phyloP scores from a whole-genome alignment of 352 stramenopile species.

The Phytopythium ostracodes region DNA sequence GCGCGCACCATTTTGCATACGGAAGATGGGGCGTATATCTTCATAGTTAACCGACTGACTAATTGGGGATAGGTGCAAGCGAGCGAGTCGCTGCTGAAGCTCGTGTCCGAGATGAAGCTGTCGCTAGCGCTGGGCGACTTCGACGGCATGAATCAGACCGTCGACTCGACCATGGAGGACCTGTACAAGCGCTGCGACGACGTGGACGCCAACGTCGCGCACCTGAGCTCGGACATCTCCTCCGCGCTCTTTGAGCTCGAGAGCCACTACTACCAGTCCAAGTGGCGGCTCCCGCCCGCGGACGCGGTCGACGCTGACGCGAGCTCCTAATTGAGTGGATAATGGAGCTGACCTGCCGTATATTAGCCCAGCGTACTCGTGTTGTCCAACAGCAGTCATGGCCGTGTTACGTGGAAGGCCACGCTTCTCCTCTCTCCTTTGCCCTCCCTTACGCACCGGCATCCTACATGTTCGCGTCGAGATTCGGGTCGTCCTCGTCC shows the following conservation, averaged over 20 bases:
- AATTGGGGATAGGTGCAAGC: constrained; percentile 44
- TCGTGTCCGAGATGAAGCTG: constrained; percentile 82
- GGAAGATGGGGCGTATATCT: too few relatives aligned
- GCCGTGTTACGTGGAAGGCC: not conserved
- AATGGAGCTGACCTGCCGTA: not conserved
- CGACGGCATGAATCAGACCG: constrained; percentile 84
- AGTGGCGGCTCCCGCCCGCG: constrained; percentile 52
- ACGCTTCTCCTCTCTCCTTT: not conserved
- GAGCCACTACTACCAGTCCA: constrained; percentile 83
- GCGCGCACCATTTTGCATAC: too few relatives aligned
- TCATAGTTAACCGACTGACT: not conserved
- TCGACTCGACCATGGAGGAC: constrained; percentile 66
- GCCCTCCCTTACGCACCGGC: not conserved
- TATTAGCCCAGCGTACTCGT: not conserved
- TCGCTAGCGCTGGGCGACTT: constrained; percentile 76
- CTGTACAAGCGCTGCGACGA: constrained; percentile 77
- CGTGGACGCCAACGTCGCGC: constrained; percentile 70
- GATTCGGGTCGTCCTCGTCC: constrained; percentile 28
- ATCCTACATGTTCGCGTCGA: not conserved
- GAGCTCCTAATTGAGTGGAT: constrained; percentile 2
- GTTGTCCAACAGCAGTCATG: too few relatives aligned
- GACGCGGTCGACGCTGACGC: constrained; percentile 23
- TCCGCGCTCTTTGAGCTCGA: constrained; percentile 80
- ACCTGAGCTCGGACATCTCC: constrained; percentile 75
- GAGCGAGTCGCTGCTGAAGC: constrained; percentile 75